Evolutionary conservation across 176 grass and related monocot species (phyloP), one percentile per base, ranked within the genome.

Genomic region (Otatea glauca): DNA sequence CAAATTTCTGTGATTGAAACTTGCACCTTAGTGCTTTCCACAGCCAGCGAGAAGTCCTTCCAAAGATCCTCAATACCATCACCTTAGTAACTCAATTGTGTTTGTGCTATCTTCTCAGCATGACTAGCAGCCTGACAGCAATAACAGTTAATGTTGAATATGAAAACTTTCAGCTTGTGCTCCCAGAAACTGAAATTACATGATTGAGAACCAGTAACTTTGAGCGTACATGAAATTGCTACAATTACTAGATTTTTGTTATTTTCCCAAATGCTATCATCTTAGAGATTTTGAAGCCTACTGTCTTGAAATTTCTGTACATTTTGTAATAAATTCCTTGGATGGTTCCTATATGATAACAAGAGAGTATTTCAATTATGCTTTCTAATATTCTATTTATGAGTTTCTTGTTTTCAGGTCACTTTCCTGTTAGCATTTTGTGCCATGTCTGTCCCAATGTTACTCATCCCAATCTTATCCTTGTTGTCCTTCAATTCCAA

Each of bases 131-230:
- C n/a, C n/a, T n/a, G n/a, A n/a, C n/a, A n/a, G n/a, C n/a, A n/a
- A n/a, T n/a, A n/a, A n/a, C n/a, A n/a, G n/a, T n/a, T n/a, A n/a
- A n/a, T n/a, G n/a, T n/a, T n/a, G n/a, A n/a, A n/a, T n/a, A n/a
- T n/a, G n/a, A n/a, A n/a, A n/a, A n/a, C n/a, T n/a, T n/a, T n/a
- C n/a, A n/a, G n/a, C n/a, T n/a, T n/a, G n/a, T n/a, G n/a, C n/a
- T n/a, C n/a, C n/a, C n/a, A n/a, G n/a, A 86, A 84, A 69, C 70
- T 73, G 55, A 64, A 86, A 79, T 38, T 56, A 21, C 74, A 74
- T 76, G 34, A 16, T 77, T 71, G 14, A 77, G 29, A 23, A 48
- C 78, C 18, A 68, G 18, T 84, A 70, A 56, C 12, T 68, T 51
- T 42, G 24, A 71, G 11, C 69, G 20, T 53, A 75, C 47, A 55